Evolutionary conservation across 73 alveolate genomes (phyloP), one percentile per base, ranked within the genome.

Genomic region (Paramecium primaurelia): DNA sequence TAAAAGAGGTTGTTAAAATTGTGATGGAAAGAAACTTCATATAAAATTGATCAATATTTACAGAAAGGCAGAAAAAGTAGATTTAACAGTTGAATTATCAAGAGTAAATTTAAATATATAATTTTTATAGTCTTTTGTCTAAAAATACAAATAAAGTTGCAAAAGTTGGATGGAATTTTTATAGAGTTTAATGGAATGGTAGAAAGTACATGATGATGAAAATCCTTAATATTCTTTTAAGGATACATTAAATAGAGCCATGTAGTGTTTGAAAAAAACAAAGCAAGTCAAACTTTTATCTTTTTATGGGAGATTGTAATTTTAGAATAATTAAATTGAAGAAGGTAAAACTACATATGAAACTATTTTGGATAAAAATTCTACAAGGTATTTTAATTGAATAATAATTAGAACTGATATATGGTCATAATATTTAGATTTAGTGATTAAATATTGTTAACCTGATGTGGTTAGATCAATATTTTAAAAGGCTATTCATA

Each of bases 311-410:
- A 92, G 93, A 86, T 86, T 95, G 28, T 95, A 97, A 86, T 97
- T 93, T 94, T 95, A 86, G 90, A 93, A 93, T 86, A 96, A 96
- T 49, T 83, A 94, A 69, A 89, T 93, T 69, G 99, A 97, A 94
- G 97, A 96, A 80, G 99, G 99, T 2, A 96, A 98, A 92, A 97
- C 98, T 45, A 97, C 97, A 96, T 95, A 95, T 77, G 99, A 97
- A 92, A 96, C 97, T 87, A 93, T 97, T 18, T 92, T 97, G 47
- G 95, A 94, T 71, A 95, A 95, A 91, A 96, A 96, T 89, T 98
- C 99, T 12, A 94, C 96, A 94, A 86, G 92, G 92, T 84, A 83
- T 6, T 30, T 26, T 18, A 16, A 6, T 58, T 30, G 0, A 59
- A 44, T 71, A 7, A 71, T 42, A 22, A 34, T 47, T n/a, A 94